These are phyloP conservation scores for Amaranthus hypochondriacus DNA, from an alignment of 148 eudicot species.

Conservation along the genomic window DNA sequence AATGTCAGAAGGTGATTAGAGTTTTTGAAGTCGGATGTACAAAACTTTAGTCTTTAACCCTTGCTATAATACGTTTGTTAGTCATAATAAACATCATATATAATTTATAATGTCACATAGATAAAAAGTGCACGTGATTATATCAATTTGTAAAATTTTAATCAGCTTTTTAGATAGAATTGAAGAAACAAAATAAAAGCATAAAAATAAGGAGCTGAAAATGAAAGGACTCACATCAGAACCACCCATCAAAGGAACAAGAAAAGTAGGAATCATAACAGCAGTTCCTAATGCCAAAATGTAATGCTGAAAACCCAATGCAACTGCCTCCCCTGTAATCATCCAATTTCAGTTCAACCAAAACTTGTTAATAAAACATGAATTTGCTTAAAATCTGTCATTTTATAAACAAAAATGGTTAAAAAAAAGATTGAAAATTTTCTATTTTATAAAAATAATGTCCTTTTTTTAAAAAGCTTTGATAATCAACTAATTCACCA, in stretches of 20 bases:
- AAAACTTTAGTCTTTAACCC: too few relatives aligned
- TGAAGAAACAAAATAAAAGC: background rate
- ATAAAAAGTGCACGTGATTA: background rate
- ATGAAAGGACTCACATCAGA: conserved; percentile 48
- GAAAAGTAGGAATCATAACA: conserved; percentile 88
- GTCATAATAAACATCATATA: too few relatives aligned
- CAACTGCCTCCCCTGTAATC: conserved; percentile 72
- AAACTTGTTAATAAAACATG: background rate
- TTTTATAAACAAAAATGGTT: background rate
- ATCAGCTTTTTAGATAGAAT: background rate
- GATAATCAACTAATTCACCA: too few relatives aligned
- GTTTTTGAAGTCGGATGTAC: too few relatives aligned
- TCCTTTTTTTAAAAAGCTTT: too few relatives aligned
- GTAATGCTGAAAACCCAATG: conserved; percentile 91
- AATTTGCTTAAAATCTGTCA: background rate
- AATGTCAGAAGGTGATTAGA: too few relatives aligned
- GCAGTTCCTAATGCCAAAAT: conserved; percentile 84
- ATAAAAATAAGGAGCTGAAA: background rate
- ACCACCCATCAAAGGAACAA: conserved; percentile 92
- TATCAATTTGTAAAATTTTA: background rate
- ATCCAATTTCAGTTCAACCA: conserved; percentile 4
- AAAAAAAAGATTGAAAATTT: background rate
- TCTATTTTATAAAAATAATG: too few relatives aligned
- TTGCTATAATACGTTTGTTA: too few relatives aligned
- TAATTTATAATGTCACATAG: background rate